Conservation (phyloP, 768 basidiomycete species). For the Chiua virens region DNA sequence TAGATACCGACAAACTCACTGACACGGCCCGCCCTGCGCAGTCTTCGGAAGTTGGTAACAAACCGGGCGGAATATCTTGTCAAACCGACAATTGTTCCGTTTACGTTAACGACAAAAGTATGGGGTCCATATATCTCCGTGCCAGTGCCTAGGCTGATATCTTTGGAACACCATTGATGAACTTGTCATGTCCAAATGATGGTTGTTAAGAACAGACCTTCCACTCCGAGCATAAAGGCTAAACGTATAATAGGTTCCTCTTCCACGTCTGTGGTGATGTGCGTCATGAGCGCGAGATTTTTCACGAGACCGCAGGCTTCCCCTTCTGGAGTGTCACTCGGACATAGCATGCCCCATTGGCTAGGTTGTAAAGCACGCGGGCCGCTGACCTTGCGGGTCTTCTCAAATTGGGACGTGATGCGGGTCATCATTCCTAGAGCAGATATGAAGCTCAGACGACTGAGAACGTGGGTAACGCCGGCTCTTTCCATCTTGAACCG, state of each 20-base stretch:
- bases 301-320: conserved; percentile 99
- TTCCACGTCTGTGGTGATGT: conserved; percentile 98
- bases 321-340: conserved; percentile 98
- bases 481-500: conserved; percentile 99
- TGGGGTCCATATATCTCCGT: conserved; percentile 93
- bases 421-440: conserved; percentile 99
- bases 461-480: conserved; percentile 96
- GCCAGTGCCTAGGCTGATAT: conserved; percentile 89
- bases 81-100: conserved; percentile 93
- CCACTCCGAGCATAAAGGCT: conserved; percentile 94
- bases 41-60: conserved; percentile 86
- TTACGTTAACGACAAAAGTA: conserved; percentile 94
- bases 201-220: conserved; percentile 55
- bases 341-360: conserved; percentile 99
- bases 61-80: conserved; percentile 84
- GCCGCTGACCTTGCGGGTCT: conserved; percentile 97
- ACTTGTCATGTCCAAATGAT: conserved; percentile 7
- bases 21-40: conserved; percentile 87
- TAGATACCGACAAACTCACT: conserved; percentile 98
- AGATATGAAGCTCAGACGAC: conserved; percentile 92
- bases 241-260: conserved; percentile 90
- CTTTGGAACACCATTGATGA: conserved; percentile 39
- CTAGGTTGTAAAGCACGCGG: conserved; percentile 95
- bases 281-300: conserved; percentile 98
- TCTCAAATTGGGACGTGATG: conserved; percentile 98